Base-by-base conservation (phyloP, 768 basidiomycete genomes). In the Tulasnella sp. region DNA sequence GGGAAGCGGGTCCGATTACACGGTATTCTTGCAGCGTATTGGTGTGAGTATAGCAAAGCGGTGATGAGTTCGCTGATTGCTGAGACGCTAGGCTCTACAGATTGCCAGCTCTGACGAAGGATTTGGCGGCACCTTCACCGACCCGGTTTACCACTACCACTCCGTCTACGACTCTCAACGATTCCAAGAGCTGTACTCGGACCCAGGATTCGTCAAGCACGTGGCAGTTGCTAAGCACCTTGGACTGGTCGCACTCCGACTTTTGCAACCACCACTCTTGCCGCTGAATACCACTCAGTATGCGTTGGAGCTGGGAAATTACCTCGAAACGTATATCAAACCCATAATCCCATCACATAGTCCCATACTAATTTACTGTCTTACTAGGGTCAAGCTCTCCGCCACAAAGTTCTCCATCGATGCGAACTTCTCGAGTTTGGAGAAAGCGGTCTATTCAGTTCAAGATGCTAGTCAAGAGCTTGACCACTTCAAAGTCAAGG, bases 1-100 rank as follows among this genome's bases (percentile, higher is more conserved):
- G n/a, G 93, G 93, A 44, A 91, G 89, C 67, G 93, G 93, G 32
- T 93, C 91, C 72, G 96, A 98, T 79, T 98, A 85, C 76, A 97
- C 95, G 0, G 90, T 93, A 11, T 97, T 98, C 82, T 80, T 98
- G 76, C 93, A 98, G 79, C 83, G 88, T 47, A 82, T 88, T 67
- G 90, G 90, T 1, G 85, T 90, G 69, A 80, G 86, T 62, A 7
- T 32, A 6, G 65, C 42, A 72, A 17, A 34, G 40, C 26, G n/a
- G 37, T 34, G 22, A n/a, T 64, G n/a, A 40, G 9, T 65, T 34
- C 34, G 39, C 14, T 17, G n/a, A 17, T 17, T 34, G n/a, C n/a
- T 66, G 16, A 22, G 74, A 70, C 64, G 47, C 40, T 62, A 32
- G n/a, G 17, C 17, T 66, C 59, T 35, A 11, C 52, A 81, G 81